Evolutionary conservation across 1,139 yeast species (phyloP).

Genomic region (Yamadazyma jaroonii): DNA sequence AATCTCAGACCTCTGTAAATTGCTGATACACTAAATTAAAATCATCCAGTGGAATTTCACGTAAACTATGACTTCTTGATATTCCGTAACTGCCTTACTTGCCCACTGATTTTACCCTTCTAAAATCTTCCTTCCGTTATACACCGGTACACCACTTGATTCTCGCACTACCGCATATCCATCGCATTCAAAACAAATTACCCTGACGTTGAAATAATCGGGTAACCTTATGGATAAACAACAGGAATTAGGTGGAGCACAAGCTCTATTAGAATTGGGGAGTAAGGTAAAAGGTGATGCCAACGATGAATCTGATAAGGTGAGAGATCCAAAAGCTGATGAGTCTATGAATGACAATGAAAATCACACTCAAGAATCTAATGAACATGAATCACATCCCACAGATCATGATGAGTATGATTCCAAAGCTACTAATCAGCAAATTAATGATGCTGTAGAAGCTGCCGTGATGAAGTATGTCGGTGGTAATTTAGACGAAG

Average conservation of each 20-base stretch:
- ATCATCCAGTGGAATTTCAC: too few relatives aligned
- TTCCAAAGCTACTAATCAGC: conserved; percentile 34
- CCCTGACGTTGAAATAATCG: conserved; percentile 5
- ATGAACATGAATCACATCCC: background rate
- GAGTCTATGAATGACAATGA: conserved; percentile 6
- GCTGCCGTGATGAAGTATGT: conserved; percentile 77
- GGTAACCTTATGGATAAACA: conserved; percentile 28
- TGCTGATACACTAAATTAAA: too few relatives aligned
- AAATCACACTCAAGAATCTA: conserved; percentile 3
- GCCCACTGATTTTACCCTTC: too few relatives aligned
- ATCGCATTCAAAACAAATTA: conserved; percentile 1
- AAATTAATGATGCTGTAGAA: conserved; percentile 54
- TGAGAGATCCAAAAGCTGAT: conserved; percentile 8
- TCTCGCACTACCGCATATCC: background rate
- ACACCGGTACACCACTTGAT: background rate
- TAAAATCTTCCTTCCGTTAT: too few relatives aligned
- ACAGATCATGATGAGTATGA: conserved; percentile 17
- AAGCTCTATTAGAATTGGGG: conserved; percentile 43
- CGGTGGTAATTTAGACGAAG: conserved; percentile 51
- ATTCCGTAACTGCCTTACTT: too few relatives aligned
- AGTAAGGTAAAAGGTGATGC: conserved; percentile 15
- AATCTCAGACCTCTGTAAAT: too few relatives aligned
- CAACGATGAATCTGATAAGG: background rate
- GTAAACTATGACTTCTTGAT: too few relatives aligned
- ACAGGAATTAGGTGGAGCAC: conserved; percentile 47